These are phyloP conservation scores for Fusarium compactum DNA, from an alignment of 2,329 filamentous ascomycete genomes.

Conservation along the genomic window DNA sequence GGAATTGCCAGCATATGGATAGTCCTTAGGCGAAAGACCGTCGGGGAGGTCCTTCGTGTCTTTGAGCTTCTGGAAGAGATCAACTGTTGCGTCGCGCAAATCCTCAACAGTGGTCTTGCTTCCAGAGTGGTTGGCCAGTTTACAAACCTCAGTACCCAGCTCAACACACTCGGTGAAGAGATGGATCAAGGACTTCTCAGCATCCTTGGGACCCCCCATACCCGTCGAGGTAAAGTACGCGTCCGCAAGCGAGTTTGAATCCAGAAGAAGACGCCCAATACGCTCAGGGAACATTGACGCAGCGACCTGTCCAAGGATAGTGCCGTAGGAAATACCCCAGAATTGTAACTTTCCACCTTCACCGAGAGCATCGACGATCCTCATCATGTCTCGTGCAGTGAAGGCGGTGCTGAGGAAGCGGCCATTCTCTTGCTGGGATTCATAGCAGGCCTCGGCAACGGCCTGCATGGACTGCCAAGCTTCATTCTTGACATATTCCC, in stretches of 20 bases:
- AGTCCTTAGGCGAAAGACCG: constrained; percentile 5
- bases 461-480: not conserved
- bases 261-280: constrained; percentile 41
- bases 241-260: constrained; percentile 35
- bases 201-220: constrained; percentile 22
- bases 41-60: constrained; percentile 6
- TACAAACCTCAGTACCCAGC: constrained; percentile 24
- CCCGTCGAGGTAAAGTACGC: constrained; percentile 23
- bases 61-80: constrained; percentile 22
- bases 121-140: constrained; percentile 31
- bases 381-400: constrained; percentile 55
- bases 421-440: constrained; percentile 43
- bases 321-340: constrained; percentile 50
- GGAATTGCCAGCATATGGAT: constrained; percentile 21
- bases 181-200: constrained; percentile 24
- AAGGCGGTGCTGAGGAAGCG: constrained; percentile 51
- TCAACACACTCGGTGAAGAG: constrained; percentile 32
- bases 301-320: constrained; percentile 35
- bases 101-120: constrained; percentile 19
- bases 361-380: constrained; percentile 54
- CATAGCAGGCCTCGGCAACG: constrained; percentile 41
- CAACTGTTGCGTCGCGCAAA: constrained; percentile 3
- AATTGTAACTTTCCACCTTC: constrained; percentile 52
- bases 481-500: constrained; percentile 21
- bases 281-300: constrained; percentile 44